phyloP scores from a whole-genome alignment of 2,329 filamentous ascomycete species.

The Apiospora marii region DNA sequence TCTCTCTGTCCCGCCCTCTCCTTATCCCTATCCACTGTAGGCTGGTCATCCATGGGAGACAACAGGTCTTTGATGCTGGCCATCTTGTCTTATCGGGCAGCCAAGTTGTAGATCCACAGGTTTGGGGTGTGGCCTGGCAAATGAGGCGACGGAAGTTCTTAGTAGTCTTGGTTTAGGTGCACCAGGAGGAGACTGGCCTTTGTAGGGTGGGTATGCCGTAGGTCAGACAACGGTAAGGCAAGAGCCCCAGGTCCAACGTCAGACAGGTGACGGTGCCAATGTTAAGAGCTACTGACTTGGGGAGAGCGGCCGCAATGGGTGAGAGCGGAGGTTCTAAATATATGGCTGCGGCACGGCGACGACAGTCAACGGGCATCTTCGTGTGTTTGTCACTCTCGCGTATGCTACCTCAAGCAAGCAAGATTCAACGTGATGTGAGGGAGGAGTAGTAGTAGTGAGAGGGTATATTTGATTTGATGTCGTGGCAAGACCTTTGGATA shows the following conservation, averaged over 20 bases:
- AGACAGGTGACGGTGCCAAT: neutral
- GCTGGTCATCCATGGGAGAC: slow-evolving; percentile 33
- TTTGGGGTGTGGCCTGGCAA: no score
- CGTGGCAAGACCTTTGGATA: neutral
- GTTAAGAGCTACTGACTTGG: neutral
- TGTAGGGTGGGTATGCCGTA: neutral
- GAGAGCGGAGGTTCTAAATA: neutral
- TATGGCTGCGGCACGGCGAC: neutral
- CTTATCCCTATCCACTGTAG: slow-evolving; percentile 1
- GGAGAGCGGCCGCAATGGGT: neutral
- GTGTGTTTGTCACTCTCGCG: neutral
- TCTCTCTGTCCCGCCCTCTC: slow-evolving; percentile 14
- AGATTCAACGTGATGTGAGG: neutral
- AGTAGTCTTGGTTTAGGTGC: neutral
- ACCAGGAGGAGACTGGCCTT: neutral
- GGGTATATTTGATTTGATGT: neutral
- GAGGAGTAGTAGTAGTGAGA: neutral
- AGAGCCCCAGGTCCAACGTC: neutral
- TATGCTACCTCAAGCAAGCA: neutral
- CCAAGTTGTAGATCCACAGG: no score
- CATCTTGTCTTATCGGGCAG: slow-evolving; percentile 32
- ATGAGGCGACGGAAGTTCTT: neutral
- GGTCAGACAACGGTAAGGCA: neutral
- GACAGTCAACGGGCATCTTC: neutral
- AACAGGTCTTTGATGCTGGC: slow-evolving; percentile 40